phyloP scores from a whole-genome alignment of 176 grass and related monocot species.

The Elaeis guineensis region DNA sequence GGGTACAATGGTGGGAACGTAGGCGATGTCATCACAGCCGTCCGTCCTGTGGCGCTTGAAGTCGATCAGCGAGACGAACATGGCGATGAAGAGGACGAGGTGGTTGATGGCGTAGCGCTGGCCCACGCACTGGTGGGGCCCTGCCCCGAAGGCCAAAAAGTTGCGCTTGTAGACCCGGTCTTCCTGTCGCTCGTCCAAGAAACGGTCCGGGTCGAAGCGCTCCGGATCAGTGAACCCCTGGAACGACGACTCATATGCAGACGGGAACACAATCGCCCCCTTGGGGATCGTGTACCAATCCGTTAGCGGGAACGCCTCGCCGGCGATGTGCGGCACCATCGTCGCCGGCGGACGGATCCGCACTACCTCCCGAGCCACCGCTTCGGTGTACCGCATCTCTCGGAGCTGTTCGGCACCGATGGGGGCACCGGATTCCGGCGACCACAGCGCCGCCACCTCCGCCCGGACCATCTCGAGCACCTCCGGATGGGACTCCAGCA shows the following conservation, averaged over 20 bases:
- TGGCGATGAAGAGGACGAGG: conserved; percentile 67
- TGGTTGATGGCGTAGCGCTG: conserved; percentile 92
- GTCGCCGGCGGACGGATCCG: conserved; percentile 67
- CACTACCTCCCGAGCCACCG: conserved; percentile 77
- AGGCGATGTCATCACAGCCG: conserved; percentile 50
- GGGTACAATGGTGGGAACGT: conserved; percentile 76
- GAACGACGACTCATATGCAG: conserved; percentile 73
- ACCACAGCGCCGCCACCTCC: conserved; percentile 48
- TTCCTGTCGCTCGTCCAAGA: conserved; percentile 46
- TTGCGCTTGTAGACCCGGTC: conserved; percentile 63
- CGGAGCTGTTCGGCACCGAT: conserved; percentile 45
- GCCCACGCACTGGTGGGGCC: conserved; percentile 79
- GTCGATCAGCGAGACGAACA: conserved; percentile 52
- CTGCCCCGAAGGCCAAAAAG: conserved; percentile 85
- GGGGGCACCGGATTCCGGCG: conserved; percentile 44
- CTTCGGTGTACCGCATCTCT: conserved; percentile 68
- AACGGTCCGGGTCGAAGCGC: conserved; percentile 71
- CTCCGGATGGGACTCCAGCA: conserved; percentile 70
- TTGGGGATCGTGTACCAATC: conserved; percentile 91
- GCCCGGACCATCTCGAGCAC: conserved; percentile 57
- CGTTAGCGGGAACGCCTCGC: conserved; percentile 59
- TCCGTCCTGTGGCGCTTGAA: conserved; percentile 47
- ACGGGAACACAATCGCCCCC: conserved; percentile 77
- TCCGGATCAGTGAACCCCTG: conserved; percentile 57
- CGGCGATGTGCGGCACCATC: conserved; percentile 74